Conservation (phyloP, 306 rosid genomes). For the Oemleria cerasiformis region DNA sequence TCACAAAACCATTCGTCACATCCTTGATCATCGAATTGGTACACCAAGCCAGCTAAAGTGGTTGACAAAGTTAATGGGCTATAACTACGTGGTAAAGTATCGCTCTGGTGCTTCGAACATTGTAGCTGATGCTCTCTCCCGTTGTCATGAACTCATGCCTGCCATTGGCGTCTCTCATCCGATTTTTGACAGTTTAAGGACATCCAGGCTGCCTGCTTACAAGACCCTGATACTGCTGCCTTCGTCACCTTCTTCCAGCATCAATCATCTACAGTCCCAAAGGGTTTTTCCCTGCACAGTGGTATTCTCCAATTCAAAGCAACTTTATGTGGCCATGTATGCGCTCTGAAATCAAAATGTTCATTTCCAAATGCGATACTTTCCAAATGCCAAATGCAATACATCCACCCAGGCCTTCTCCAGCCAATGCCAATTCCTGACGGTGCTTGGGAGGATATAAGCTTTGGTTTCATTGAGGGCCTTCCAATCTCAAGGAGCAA, state of each 20-base stretch:
- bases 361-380: background rate
- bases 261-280: background rate
- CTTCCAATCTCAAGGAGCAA: background rate
- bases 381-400: background rate
- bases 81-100: background rate
- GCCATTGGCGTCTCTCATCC: too few species aligned
- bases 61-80: background rate
- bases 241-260: background rate
- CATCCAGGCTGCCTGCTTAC: too few species aligned
- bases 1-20: background rate
- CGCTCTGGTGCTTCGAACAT: background rate
- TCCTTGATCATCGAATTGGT: background rate
- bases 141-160: background rate
- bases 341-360: too few species aligned
- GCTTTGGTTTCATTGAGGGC: background rate
- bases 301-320: too few species aligned
- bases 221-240: too few species aligned
- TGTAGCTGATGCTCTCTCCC: background rate
- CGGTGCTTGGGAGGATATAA: background rate
- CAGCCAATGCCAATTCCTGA: background rate
- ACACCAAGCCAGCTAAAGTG: background rate
- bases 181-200: too few species aligned
- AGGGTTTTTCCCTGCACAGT: accelerated
- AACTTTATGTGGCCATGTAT: too few species aligned
- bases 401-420: background rate